A percentile compares a stretch with the other conserved stretches of the same genome.
Conservation (phyloP, 2,329 filamentous ascomycete species). For the Xylaria sp. region DNA sequence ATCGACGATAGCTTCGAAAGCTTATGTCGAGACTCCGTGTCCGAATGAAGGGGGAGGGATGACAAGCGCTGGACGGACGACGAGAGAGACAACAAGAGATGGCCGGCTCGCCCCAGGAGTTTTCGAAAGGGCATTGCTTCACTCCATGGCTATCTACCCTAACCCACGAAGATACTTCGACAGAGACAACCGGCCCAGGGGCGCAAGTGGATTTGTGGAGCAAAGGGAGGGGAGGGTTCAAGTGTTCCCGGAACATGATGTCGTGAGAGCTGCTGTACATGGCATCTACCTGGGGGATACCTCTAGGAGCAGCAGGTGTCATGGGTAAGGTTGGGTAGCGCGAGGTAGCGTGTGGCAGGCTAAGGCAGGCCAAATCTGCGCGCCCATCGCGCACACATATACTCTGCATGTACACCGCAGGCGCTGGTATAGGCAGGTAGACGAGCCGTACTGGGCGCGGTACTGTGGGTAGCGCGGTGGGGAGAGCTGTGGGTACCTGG, state of each 20-base stretch:
- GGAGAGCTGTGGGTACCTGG: not conserved
- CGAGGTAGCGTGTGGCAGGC: slow-evolving; percentile 12
- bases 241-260: slow-evolving; percentile 41
- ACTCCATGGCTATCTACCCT: slow-evolving; percentile 37
- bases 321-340: slow-evolving; percentile 13
- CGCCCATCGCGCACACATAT: not conserved
- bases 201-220: slow-evolving; percentile 38
- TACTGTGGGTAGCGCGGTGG: not conserved
- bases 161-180: slow-evolving; percentile 37
- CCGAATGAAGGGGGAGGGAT: slow-evolving; percentile 24
- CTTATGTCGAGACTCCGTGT: not conserved
- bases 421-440: not conserved
- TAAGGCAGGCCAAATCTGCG: slow-evolving; percentile 6
- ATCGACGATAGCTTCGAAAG: not conserved
- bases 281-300: slow-evolving; percentile 34
- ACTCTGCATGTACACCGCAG: not conserved
- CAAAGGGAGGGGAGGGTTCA: slow-evolving; percentile 34
- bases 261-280: slow-evolving; percentile 34
- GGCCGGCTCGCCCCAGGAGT: slow-evolving; percentile 40
- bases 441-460: not conserved
- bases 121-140: slow-evolving; percentile 39
- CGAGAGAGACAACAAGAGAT: slow-evolving; percentile 41
- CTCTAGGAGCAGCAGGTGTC: not conserved
- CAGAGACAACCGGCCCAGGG: slow-evolving; percentile 38
- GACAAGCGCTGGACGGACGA: slow-evolving; percentile 40